A percentile compares a stretch with the other conserved stretches of the same genome.
phyloP scores from a whole-genome alignment of 2,329 filamentous ascomycete species.

The Phialophora chinensis region DNA sequence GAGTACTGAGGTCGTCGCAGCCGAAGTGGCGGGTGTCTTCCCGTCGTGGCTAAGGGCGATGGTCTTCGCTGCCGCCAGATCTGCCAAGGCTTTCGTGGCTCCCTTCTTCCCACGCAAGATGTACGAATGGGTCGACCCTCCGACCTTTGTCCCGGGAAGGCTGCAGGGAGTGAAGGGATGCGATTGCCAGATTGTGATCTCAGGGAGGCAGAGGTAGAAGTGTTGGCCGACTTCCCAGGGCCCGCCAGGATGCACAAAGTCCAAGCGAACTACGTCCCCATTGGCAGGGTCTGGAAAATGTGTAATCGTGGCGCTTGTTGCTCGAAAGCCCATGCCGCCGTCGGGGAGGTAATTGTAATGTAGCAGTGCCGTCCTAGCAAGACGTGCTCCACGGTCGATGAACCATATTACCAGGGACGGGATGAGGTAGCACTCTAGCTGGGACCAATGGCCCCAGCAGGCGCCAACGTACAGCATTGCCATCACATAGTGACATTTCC shows the following conservation, averaged over 20 bases:
- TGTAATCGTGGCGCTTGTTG: conserved; percentile 58
- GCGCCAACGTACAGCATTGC: conserved; percentile 77
- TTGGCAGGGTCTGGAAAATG: conserved; percentile 62
- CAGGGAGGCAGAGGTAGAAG: conserved; percentile 72
- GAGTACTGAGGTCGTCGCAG: conserved; percentile 60
- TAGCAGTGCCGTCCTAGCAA: conserved; percentile 64
- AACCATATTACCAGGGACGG: conserved; percentile 69
- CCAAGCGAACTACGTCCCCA: conserved; percentile 69
- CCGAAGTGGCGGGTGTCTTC: conserved; percentile 43
- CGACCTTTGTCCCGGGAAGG: conserved; percentile 47
- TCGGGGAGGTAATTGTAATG: conserved; percentile 62
- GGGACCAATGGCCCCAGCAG: conserved; percentile 75
- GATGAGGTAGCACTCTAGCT: conserved; percentile 71
- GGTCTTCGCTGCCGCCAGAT: conserved; percentile 45
- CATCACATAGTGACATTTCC: conserved; percentile 74
- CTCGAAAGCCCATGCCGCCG: conserved; percentile 60
- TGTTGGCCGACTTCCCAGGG: conserved; percentile 72
- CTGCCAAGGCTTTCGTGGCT: conserved; percentile 63
- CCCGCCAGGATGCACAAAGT: conserved; percentile 67
- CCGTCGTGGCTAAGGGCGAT: not conserved
- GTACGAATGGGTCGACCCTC: conserved; percentile 44
- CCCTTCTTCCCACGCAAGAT: conserved; percentile 52
- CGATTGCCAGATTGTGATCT: conserved; percentile 72
- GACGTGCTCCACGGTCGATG: conserved; percentile 66
- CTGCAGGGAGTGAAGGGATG: conserved; percentile 73